These are phyloP conservation scores for Penicillium manginii DNA, from an alignment of 495 filamentous ascomycete genomes.

Conservation along the genomic window DNA sequence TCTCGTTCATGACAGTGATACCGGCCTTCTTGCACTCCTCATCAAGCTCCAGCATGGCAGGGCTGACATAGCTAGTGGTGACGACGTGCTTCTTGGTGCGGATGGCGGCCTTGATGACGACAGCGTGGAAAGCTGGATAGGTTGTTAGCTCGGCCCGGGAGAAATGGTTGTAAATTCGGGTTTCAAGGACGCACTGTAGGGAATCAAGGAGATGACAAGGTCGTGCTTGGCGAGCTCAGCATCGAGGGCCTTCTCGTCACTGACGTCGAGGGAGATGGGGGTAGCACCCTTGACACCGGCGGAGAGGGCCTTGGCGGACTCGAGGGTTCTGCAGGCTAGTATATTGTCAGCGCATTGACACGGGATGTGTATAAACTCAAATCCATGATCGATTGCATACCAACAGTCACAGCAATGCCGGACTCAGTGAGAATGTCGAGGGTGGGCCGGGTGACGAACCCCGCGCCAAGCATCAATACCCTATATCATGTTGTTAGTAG, in stretches of 20 bases:
- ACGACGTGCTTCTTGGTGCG: slow-evolving; percentile 93
- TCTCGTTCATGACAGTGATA: slow-evolving; percentile 98
- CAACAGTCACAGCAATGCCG: slow-evolving; percentile 80
- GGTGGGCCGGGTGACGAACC: slow-evolving; percentile 69
- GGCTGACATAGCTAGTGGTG: slow-evolving; percentile 92
- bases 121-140: slow-evolving; percentile 68
- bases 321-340: slow-evolving; percentile 83
- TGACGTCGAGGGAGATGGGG: slow-evolving; percentile 84
- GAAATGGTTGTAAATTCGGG: not conserved
- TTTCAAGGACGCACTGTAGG: slow-evolving; percentile 60
- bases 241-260: slow-evolving; percentile 72
- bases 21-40: slow-evolving; percentile 83
- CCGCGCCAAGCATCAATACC: slow-evolving; percentile 9
- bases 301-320: slow-evolving; percentile 73
- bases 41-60: slow-evolving; percentile 90
- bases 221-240: slow-evolving; percentile 71
- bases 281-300: slow-evolving; percentile 69
- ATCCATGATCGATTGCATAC: slow-evolving; percentile 49
- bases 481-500: not conserved
- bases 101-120: slow-evolving; percentile 93
- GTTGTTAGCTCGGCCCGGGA: not conserved
- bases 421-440: slow-evolving; percentile 76
- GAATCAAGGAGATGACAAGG: slow-evolving; percentile 82
- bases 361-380: not conserved
- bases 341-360: not conserved